Evolutionary conservation across 768 basidiomycete species (phyloP), one percentile per base, ranked within the genome.

Genomic region (Lactarius sanguifluus): DNA sequence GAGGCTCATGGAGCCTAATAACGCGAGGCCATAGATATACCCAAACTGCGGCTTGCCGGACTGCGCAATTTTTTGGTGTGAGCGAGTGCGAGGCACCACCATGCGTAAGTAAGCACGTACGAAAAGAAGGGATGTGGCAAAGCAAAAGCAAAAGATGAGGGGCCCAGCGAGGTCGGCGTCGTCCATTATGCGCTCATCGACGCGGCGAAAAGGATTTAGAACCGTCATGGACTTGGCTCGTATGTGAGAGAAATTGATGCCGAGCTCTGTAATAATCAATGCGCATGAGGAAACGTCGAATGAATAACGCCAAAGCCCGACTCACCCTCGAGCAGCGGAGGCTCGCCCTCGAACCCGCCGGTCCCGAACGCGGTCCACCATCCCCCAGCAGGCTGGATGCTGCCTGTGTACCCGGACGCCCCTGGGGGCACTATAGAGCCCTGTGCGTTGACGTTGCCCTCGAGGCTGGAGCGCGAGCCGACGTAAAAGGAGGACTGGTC

Each of bases 351-450:
- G 65, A 96, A 87, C 15, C 94, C 95, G 60, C 94, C 94, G 2
- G 94, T 94, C 38, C 95, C 94, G 79, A 98, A 96, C 40, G 95
- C 95, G 30, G 92, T 92, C 91, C 94, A 95, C 95, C 95, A 98
- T 20, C 86, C 84, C 2, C 90, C 91, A 25, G 81, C 79, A 3
- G 83, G 75, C 72, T 92, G 88, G 50, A 95, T 93, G 73, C 82
- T 87, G 36, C 93, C 91, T 5, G 85, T 85, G 71, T 86, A 92
- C 0, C 83, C 80, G 9, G 79, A 75, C 54, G 79, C 80, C 8
- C 77, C 78, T 2, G 78, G 81, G 30, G 80, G 78, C 12, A 80
- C 71, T 55, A 88, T 83, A 41, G 81, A 75, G 36, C 84, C 83
- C 67, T 89, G 88, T 16, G 78, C 79, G 50, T 50, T 50, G 60